These are phyloP conservation scores for Trametes villosa DNA, from an alignment of 768 basidiomycete species.

Conservation along the genomic window DNA sequence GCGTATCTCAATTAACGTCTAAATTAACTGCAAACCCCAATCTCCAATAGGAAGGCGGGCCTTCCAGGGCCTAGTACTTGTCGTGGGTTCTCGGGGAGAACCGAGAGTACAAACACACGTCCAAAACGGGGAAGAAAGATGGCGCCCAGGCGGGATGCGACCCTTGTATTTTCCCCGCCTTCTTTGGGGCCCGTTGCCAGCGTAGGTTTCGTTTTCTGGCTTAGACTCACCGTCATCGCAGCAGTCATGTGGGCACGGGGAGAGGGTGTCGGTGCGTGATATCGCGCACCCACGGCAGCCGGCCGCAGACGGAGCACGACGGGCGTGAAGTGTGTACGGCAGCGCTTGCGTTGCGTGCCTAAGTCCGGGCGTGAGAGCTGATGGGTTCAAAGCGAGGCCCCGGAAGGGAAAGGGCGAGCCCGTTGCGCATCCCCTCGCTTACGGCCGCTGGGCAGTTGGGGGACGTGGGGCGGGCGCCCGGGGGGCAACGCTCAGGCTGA, in stretches of 20 bases:
- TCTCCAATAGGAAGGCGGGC: background rate
- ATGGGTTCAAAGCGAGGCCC: conserved; percentile 6
- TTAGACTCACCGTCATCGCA: background rate
- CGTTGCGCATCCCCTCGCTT: background rate
- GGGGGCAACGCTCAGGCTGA: background rate
- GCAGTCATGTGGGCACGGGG: background rate
- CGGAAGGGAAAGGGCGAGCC: conserved; percentile 4
- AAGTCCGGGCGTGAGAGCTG: background rate
- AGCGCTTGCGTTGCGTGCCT: background rate
- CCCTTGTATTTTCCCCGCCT: conserved; percentile 4
- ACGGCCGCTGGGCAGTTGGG: background rate
- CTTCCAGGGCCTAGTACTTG: background rate
- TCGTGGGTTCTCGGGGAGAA: background rate
- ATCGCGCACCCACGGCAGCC: too few relatives aligned
- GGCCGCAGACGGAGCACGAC: too few relatives aligned
- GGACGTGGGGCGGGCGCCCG: background rate
- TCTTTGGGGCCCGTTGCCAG: conserved; percentile 3
- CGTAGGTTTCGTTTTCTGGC: background rate
- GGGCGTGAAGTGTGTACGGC: background rate
- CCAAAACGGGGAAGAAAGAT: conserved; percentile 12
- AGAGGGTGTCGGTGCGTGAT: too few relatives aligned
- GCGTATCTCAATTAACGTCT: background rate
- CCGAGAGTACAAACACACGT: conserved; percentile 13
- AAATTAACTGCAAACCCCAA: conserved; percentile 6
- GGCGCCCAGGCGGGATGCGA: conserved; percentile 2